These are phyloP conservation scores for Aspergillus biplanus DNA, from an alignment of 495 filamentous ascomycete genomes.

Conservation along the genomic window DNA sequence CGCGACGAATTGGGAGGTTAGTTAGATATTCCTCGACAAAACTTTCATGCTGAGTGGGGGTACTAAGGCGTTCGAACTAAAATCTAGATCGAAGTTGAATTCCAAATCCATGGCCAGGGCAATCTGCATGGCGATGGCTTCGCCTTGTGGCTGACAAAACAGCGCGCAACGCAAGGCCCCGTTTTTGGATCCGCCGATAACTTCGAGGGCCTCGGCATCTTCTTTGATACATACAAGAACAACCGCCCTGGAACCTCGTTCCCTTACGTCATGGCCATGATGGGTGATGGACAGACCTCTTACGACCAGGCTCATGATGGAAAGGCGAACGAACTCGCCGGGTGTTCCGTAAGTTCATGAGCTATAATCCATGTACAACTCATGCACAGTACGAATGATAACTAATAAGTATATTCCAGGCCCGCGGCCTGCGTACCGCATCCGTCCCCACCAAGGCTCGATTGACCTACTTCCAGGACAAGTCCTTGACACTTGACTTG, in stretches of 20 bases:
- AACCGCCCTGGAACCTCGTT: constrained; percentile 94
- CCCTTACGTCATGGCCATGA: constrained; percentile 98
- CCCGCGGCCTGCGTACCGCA: constrained; percentile 82
- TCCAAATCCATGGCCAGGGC: constrained; percentile 81
- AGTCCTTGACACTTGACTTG: constrained; percentile 85
- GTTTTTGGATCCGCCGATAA: constrained; percentile 89
- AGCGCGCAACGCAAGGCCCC: constrained; percentile 76
- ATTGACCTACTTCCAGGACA: constrained; percentile 96
- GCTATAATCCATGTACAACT: background rate
- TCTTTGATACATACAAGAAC: constrained; percentile 99
- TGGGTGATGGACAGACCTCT: constrained; percentile 83
- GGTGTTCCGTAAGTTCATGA: constrained; percentile 73
- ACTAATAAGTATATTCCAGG: constrained; percentile 43
- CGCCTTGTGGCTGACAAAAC: constrained; percentile 97
- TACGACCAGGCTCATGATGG: constrained; percentile 97
- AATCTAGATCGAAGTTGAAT: constrained; percentile 84
- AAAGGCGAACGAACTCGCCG: constrained; percentile 88
- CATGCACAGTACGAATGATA: background rate
- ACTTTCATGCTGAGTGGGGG: background rate
- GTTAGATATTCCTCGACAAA: constrained; percentile 17
- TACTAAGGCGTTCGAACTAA: background rate
- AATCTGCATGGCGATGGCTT: constrained; percentile 96
- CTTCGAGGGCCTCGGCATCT: constrained; percentile 94
- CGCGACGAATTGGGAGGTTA: constrained; percentile 96
- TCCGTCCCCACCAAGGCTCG: constrained; percentile 79